phyloP scores from a whole-genome alignment of 2,329 filamentous ascomycete genomes.

The Calycina herbarum region DNA sequence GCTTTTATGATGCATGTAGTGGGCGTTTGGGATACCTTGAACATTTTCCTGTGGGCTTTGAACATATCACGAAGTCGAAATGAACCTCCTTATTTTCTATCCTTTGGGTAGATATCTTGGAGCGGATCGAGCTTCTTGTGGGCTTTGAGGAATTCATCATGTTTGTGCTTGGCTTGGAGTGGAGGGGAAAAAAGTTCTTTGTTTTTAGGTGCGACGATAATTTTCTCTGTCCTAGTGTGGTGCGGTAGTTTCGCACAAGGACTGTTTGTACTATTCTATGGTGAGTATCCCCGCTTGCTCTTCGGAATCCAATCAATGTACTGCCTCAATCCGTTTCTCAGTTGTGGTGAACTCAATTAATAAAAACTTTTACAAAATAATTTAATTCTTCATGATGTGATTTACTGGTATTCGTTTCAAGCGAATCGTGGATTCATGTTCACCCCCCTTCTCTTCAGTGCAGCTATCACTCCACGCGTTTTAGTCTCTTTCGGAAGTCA shows the following conservation, averaged over 20 bases:
- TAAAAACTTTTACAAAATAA: background rate
- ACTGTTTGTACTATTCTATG: background rate
- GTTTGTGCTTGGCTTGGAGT: slow-evolving; percentile 2
- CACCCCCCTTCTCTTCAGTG: no score
- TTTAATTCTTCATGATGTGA: background rate
- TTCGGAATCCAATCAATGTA: slow-evolving; percentile 1
- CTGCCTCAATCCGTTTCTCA: background rate
- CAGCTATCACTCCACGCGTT: no score
- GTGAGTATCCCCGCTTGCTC: slow-evolving; percentile 1
- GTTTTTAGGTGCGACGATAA: slow-evolving; percentile 5
- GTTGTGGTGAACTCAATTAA: background rate
- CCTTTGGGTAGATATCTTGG: slow-evolving; percentile 28
- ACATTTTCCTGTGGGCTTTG: slow-evolving; percentile 34
- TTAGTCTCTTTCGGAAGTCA: no score
- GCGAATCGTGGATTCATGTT: no score
- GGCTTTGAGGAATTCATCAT: slow-evolving; percentile 30
- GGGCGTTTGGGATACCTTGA: slow-evolving; percentile 34
- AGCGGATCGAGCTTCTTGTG: slow-evolving; percentile 37
- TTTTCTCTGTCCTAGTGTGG: background rate
- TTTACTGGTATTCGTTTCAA: no score
- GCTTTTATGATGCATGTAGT: slow-evolving; percentile 33
- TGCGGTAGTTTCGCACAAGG: background rate
- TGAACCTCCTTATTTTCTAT: slow-evolving; percentile 36
- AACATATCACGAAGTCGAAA: slow-evolving; percentile 36
- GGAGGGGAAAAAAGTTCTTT: slow-evolving; percentile 25